Base-by-base conservation (phyloP, 202 grass and related monocot species). In the Alloteropsis angusta region DNA sequence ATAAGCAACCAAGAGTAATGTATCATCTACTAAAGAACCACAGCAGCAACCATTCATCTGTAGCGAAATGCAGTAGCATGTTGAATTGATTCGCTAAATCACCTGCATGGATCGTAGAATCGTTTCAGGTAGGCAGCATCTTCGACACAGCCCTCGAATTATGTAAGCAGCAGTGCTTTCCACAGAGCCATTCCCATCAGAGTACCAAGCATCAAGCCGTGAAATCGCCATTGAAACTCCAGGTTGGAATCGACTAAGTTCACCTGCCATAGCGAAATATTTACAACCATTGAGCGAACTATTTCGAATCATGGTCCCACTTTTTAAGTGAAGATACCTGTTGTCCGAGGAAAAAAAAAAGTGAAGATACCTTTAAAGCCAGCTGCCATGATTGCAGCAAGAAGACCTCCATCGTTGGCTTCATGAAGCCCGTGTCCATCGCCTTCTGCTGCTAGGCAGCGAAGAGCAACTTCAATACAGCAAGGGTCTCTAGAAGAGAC, bases 31-130 rank as follows among this genome's bases (percentile, higher is more conserved):
- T 72, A 48, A 77, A 39, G 21, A 38, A 56, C 4, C 38, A 69
- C 0, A 61, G 9, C 6, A 65, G 9, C 4, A 68, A 38, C 0
- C 3, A 78, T 81, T 69, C 65, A 14, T 35, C 16, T 43, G 36
- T 64, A 36, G 7, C 16, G 15, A 45, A 63, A 28, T 63, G 28
- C 45, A 67, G 35, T 63, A 28, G 41, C 15, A 35, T 72, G 34
- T 42, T 23, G 1, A 41, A 66, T 16, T 14, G 10, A 48, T 75
- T 75, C 26, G 36, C 39, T 77, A 48, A 19, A 57, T 77, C 67
- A 90, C 91, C 91, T 98, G 91, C 95, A 98, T 94, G 72, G 91
- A 92, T 50, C 89, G 89, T 65, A 98, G 83, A 88, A 94, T 89
- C 37, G 85, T 90, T 88, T 98, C 95, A 73, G 95, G 89, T 28